Percentiles rank a stretch among this genome's conserved stretches.
Conservation (phyloP, 129 eudicot species). For the Silybum marianum region DNA sequence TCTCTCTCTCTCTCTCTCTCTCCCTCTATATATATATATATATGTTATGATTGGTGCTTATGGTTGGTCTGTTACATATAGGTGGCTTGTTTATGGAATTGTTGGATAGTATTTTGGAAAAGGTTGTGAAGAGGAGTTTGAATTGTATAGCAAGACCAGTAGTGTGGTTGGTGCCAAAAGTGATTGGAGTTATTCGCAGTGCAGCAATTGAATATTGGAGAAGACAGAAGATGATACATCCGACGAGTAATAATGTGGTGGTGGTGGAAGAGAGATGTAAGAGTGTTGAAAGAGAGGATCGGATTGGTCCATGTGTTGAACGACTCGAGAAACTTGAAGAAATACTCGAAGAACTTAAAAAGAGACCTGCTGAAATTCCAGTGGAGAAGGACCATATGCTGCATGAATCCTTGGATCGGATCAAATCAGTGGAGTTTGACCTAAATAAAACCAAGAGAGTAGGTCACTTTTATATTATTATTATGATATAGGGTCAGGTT, state of each 20-base stretch:
- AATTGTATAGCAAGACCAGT: slow-evolving; percentile 50
- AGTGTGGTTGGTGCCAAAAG: slow-evolving; percentile 41
- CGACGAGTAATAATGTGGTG: slow-evolving; percentile 50
- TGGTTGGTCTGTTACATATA: slow-evolving; percentile 26
- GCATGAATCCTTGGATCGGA: slow-evolving; percentile 70
- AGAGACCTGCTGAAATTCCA: slow-evolving; percentile 73
- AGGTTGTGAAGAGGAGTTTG: slow-evolving; percentile 52
- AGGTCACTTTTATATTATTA: slow-evolving; percentile 7
- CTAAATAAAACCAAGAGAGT: slow-evolving; percentile 80
- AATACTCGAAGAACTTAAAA: slow-evolving; percentile 63
- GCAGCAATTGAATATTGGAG: slow-evolving; percentile 47
- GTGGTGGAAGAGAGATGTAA: slow-evolving; percentile 45
- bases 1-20: too few species aligned
- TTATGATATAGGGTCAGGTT: background rate
- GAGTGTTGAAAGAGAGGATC: slow-evolving; percentile 36
- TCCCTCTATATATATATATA: background rate
- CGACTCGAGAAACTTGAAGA: slow-evolving; percentile 78
- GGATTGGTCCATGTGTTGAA: slow-evolving; percentile 63
- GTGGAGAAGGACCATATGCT: slow-evolving; percentile 82
- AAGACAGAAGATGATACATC: slow-evolving; percentile 51
- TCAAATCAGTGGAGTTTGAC: slow-evolving; percentile 80
- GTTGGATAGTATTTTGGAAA: slow-evolving; percentile 54
- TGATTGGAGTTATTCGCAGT: slow-evolving; percentile 37
- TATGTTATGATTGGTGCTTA: background rate
- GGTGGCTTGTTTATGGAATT: slow-evolving; percentile 43